Evolutionary conservation across 129 eudicot genomes (phyloP).

Genomic region (Helianthus tuberosus): DNA sequence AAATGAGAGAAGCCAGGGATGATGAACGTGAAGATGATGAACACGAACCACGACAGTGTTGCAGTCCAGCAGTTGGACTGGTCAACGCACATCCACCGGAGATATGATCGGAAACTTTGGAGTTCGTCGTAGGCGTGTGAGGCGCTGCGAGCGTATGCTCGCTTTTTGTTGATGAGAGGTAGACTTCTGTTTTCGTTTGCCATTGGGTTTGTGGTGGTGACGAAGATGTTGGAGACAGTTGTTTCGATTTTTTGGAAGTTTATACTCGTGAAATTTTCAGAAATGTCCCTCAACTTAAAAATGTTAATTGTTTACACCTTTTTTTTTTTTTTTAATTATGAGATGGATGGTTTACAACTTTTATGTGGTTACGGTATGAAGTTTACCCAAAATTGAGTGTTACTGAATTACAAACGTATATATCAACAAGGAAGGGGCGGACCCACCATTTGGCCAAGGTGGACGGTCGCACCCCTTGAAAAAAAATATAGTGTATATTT

Average conservation of each 20-base stretch:
- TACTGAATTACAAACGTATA: too few relatives aligned
- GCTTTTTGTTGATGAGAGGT: constrained; percentile 32
- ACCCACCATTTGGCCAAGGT: too few relatives aligned
- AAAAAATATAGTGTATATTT: too few relatives aligned
- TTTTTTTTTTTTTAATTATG: too few relatives aligned
- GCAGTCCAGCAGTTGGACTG: constrained; percentile 55
- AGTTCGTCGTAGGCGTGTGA: constrained; percentile 80
- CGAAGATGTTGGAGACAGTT: constrained; percentile 13
- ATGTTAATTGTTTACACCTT: too few relatives aligned
- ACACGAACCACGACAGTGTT: constrained; percentile 65
- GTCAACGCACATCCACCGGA: constrained; percentile 85
- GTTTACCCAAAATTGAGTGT: too few relatives aligned
- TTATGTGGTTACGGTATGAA: too few relatives aligned
- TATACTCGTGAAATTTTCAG: background rate
- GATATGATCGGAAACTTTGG: constrained; percentile 68
- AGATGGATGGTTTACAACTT: too few relatives aligned
- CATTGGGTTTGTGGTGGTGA: constrained; percentile 19
- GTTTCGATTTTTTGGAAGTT: background rate
- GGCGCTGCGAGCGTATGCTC: constrained; percentile 33
- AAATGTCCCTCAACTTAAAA: background rate
- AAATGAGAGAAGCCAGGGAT: constrained; percentile 73
- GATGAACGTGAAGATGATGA: constrained; percentile 57
- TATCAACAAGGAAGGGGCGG: too few relatives aligned
- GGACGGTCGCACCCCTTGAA: too few relatives aligned
- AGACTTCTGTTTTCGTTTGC: constrained; percentile 20